Conservation (phyloP, 2,329 filamentous ascomycete species). For the Ascochyta koolunga region DNA sequence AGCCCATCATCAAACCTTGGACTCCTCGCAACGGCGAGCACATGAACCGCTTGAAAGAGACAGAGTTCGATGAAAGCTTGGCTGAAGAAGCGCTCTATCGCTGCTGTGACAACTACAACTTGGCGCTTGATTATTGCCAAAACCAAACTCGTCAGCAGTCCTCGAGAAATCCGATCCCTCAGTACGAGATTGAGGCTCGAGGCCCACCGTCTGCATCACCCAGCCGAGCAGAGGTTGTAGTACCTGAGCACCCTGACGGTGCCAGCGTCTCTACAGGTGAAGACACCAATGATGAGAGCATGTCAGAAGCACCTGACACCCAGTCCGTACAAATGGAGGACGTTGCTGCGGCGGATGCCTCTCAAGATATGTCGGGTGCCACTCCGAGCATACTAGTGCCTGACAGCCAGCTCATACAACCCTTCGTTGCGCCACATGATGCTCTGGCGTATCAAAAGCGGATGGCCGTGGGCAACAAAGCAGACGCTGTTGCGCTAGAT, state of each 20-base stretch:
- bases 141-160: conserved; percentile 65
- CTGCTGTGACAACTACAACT: conserved; percentile 68
- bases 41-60: conserved; percentile 52
- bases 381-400: conserved; percentile 26
- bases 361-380: conserved; percentile 18
- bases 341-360: conserved; percentile 19
- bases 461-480: conserved; percentile 39
- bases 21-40: conserved; percentile 55
- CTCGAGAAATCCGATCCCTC: conserved; percentile 70
- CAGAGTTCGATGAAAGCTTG: conserved; percentile 64
- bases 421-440: conserved; percentile 24
- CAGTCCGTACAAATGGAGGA: conserved; percentile 52
- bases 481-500: conserved; percentile 67
- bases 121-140: conserved; percentile 76
- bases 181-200: conserved; percentile 46
- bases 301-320: conserved; percentile 36
- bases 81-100: conserved; percentile 82
- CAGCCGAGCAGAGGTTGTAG: conserved; percentile 42
- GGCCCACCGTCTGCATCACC: conserved; percentile 38
- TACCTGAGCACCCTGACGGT: conserved; percentile 38
- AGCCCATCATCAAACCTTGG: conserved; percentile 59
- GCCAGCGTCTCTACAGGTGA: conserved; percentile 36
- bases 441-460: conserved; percentile 43
- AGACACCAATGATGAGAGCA: conserved; percentile 32
- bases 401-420: conserved; percentile 22